phyloP scores from a whole-genome alignment of 495 filamentous ascomycete species.

The Neurospora sp. region DNA sequence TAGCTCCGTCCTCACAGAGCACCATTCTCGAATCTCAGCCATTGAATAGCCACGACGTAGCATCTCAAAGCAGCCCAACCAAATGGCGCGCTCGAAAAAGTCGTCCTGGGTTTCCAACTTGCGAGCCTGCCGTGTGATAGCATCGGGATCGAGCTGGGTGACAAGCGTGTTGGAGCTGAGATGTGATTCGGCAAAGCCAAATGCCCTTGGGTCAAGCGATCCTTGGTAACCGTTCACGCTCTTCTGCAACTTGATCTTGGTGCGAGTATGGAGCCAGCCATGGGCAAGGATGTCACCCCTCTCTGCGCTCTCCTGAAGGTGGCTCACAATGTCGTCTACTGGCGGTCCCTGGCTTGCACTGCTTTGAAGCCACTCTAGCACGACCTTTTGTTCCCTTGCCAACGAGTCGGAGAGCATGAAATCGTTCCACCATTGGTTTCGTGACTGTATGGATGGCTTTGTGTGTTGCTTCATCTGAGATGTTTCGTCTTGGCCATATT shows the following conservation, averaged over 20 bases:
- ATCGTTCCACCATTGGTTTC: slow-evolving; percentile 32
- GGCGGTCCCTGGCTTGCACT: slow-evolving; percentile 56
- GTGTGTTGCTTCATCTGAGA: slow-evolving; percentile 15
- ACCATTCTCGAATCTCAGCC: slow-evolving; percentile 71
- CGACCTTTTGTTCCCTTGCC: slow-evolving; percentile 58
- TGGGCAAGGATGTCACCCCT: slow-evolving; percentile 60
- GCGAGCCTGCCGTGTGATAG: slow-evolving; percentile 63
- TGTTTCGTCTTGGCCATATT: slow-evolving; percentile 31
- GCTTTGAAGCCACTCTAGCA: slow-evolving; percentile 75
- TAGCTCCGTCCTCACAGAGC: slow-evolving; percentile 60
- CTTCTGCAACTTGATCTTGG: slow-evolving; percentile 83
- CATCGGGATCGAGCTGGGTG: slow-evolving; percentile 93
- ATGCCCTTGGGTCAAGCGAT: slow-evolving; percentile 48
- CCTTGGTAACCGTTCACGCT: slow-evolving; percentile 57
- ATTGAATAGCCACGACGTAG: slow-evolving; percentile 65
- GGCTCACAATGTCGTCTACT: slow-evolving; percentile 63
- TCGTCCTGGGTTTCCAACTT: slow-evolving; percentile 69
- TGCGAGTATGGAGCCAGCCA: slow-evolving; percentile 87
- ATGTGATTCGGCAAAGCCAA: slow-evolving; percentile 46
- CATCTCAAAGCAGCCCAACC: slow-evolving; percentile 85
- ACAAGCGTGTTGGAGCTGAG: slow-evolving; percentile 55
- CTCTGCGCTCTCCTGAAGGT: slow-evolving; percentile 59
- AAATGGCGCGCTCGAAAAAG: slow-evolving; percentile 76
- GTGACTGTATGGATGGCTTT: slow-evolving; percentile 9
- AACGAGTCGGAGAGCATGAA: slow-evolving; percentile 36